phyloP scores from a whole-genome alignment of 495 filamentous ascomycete genomes.

The Xylaria castorea region DNA sequence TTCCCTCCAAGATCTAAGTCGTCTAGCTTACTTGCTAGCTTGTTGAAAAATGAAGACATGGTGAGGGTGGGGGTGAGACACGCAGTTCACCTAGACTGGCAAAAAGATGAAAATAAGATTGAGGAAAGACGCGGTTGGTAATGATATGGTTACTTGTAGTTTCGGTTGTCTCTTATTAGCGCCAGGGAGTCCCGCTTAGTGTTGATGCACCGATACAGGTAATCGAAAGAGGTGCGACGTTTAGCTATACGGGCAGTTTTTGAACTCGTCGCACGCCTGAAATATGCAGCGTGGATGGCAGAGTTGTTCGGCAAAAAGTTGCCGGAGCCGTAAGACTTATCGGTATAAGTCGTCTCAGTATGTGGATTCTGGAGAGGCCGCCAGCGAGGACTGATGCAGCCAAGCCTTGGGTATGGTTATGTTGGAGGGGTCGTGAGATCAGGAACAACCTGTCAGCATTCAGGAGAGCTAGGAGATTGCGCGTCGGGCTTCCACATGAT shows the following conservation, averaged over 20 bases:
- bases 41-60: conserved; percentile 42
- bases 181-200: not conserved
- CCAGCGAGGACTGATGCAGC: conserved; percentile 22
- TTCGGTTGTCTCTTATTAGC: conserved; percentile 2
- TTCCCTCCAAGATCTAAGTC: conserved; percentile 32
- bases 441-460: conserved; percentile 12
- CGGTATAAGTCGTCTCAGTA: not conserved
- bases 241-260: not conserved
- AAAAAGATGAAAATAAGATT: not conserved
- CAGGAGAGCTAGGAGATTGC: not conserved
- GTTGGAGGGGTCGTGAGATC: conserved; percentile 14
- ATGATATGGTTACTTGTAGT: not conserved
- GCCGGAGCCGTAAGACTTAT: not conserved
- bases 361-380: conserved; percentile 15
- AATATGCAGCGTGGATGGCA: not conserved
- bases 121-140: not conserved
- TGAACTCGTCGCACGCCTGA: conserved; percentile 4
- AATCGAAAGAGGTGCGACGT: not conserved
- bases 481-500: not conserved
- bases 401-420: conserved; percentile 20
- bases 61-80: not conserved
- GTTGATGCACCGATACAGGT: not conserved
- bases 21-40: conserved; percentile 39
- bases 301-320: conserved; percentile 15
- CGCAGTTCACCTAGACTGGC: not conserved